Evolutionary conservation across 1,284 basidiomycete genomes (phyloP).

Genomic region (Grifola frondosa): DNA sequence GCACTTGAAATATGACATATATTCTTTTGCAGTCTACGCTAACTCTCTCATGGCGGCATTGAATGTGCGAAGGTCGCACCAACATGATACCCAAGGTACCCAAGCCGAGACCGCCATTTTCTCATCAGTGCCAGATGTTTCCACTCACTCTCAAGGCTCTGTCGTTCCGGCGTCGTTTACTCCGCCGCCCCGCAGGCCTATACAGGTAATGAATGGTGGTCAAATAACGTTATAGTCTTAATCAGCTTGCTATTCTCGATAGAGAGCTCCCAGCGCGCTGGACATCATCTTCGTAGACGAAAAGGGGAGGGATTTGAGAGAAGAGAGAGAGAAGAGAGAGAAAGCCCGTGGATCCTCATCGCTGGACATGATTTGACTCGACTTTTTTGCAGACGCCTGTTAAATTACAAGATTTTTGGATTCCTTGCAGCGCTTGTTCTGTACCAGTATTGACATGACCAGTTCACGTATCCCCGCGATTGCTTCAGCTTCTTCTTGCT

Average conservation of each 20-base stretch:
- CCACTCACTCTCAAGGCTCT: constrained; percentile 16
- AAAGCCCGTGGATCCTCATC: too few relatives aligned
- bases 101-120: constrained; percentile 16
- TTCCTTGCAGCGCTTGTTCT: too few relatives aligned
- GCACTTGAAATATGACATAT: background rate
- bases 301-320: too few relatives aligned
- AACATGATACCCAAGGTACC: constrained; percentile 5
- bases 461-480: too few relatives aligned
- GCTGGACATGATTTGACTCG: too few relatives aligned
- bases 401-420: too few relatives aligned
- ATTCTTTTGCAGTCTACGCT: constrained; percentile 12
- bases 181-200: constrained; percentile 11
- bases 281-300: constrained; percentile 19
- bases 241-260: too few relatives aligned
- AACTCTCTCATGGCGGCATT: constrained; percentile 21
- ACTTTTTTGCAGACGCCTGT: too few relatives aligned
- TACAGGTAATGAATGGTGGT: too few relatives aligned
- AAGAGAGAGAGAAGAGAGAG: too few relatives aligned
- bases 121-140: constrained; percentile 18
- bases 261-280: constrained; percentile 17
- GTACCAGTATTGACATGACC: too few relatives aligned
- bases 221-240: too few relatives aligned
- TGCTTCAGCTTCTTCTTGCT: constrained; percentile 98
- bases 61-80: constrained; percentile 10
- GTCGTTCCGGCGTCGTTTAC: constrained; percentile 9